Conservation (phyloP, 192 early-diverging fungal species). For the Rhizoclosmatium globosum region DNA sequence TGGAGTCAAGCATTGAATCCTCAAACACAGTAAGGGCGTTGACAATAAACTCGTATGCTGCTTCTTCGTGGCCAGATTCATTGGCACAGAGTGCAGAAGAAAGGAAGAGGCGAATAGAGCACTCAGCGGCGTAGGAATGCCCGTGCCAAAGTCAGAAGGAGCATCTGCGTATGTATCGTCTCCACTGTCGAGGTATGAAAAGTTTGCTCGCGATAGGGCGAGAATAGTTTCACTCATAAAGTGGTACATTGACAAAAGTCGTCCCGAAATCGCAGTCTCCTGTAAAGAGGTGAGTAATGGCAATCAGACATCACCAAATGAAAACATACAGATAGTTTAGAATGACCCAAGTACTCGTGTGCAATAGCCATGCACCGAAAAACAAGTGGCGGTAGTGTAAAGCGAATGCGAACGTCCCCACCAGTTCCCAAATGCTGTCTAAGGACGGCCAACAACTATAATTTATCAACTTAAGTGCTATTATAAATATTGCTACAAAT, state of each 20-base stretch:
- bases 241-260: constrained; percentile 78
- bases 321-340: constrained; percentile 52
- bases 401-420: constrained; percentile 87
- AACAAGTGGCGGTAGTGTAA: constrained; percentile 91
- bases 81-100: constrained; percentile 86
- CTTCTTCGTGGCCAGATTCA: constrained; percentile 86
- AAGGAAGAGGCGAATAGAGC: constrained; percentile 82
- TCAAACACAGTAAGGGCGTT: constrained; percentile 97
- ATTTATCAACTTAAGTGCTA: background rate
- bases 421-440: constrained; percentile 91
- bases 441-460: constrained; percentile 79
- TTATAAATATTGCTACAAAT: background rate
- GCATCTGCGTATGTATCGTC: constrained; percentile 36
- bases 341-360: constrained; percentile 33
- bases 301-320: background rate
- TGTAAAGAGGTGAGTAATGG: constrained; percentile 13
- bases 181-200: constrained; percentile 52
- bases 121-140: constrained; percentile 54
- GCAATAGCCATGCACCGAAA: constrained; percentile 70
- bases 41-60: constrained; percentile 97
- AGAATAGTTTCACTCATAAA: constrained; percentile 90
- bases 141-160: constrained; percentile 43
- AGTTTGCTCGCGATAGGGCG: constrained; percentile 64
- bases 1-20: constrained; percentile 87
- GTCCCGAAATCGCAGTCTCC: constrained; percentile 26